These are phyloP conservation scores for Solanum microdontum DNA, from an alignment of 257 asterid genomes.

Conservation along the genomic window DNA sequence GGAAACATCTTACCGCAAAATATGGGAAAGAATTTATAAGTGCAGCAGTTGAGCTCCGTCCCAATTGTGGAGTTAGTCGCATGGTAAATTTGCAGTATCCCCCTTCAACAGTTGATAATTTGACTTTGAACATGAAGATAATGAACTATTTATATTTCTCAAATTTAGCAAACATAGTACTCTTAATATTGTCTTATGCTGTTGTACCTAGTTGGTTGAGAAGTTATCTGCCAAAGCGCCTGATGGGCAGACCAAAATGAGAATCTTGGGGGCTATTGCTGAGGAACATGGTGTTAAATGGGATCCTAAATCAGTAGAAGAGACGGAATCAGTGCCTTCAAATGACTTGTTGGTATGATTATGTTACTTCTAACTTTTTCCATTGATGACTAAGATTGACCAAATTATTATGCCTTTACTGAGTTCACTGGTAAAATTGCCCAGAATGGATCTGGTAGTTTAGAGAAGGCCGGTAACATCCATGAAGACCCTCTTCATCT, in stretches of 20 bases:
- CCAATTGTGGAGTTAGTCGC: constrained; percentile 88
- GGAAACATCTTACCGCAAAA: constrained; percentile 67
- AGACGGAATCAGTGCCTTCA: constrained; percentile 21
- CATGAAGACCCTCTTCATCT: constrained; percentile 27
- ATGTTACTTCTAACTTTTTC: constrained; percentile 8
- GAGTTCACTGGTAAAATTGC: constrained; percentile 7
- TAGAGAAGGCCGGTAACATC: constrained; percentile 23
- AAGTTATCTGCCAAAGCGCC: constrained; percentile 81
- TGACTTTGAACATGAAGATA: background rate
- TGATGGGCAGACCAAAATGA: constrained; percentile 66
- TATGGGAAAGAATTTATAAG: constrained; percentile 81
- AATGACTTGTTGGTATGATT: constrained; percentile 50
- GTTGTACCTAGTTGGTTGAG: constrained; percentile 61
- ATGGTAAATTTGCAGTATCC: constrained; percentile 39
- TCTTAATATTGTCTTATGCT: constrained; percentile 9
- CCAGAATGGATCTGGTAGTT: constrained; percentile 57
- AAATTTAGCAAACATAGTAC: background rate
- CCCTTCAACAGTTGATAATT: background rate
- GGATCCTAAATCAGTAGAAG: constrained; percentile 60
- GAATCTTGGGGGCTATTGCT: constrained; percentile 56
- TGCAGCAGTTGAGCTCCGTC: constrained; percentile 85
- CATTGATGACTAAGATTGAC: background rate
- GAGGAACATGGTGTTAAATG: constrained; percentile 72
- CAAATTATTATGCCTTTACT: background rate
- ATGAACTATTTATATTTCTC: background rate